Conservation (phyloP, 2,329 filamentous ascomycete species). For the Thelonectria discophora region DNA sequence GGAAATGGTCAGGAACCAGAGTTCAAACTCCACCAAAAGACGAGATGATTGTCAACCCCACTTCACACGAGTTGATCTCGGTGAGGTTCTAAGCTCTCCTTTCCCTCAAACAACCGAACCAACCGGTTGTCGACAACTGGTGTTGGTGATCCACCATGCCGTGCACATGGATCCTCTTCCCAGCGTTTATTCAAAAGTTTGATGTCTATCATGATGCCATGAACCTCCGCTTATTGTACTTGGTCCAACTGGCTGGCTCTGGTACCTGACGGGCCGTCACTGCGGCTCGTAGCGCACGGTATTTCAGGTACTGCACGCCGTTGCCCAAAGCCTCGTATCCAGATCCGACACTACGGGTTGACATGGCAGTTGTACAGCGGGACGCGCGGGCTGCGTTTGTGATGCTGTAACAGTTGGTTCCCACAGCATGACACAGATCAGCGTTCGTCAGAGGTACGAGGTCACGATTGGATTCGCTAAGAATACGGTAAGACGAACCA, state of each 20-base stretch:
- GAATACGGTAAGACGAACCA: neutral
- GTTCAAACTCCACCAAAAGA: slow-evolving; percentile 23
- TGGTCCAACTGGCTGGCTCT: neutral
- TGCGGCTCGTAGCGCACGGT: too few relatives aligned
- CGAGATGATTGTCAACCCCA: slow-evolving; percentile 25
- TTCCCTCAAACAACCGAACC: neutral
- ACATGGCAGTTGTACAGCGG: slow-evolving; percentile 3
- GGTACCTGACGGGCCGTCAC: neutral
- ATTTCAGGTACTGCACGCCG: too few relatives aligned
- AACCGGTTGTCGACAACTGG: neutral
- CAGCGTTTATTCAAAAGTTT: neutral
- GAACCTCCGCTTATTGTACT: neutral
- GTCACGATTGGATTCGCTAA: slow-evolving; percentile 5
- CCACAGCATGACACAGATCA: slow-evolving; percentile 10
- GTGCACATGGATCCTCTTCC: slow-evolving; percentile 3
- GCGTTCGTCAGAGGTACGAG: neutral
- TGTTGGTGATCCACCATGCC: neutral
- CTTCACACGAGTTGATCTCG: slow-evolving; percentile 11
- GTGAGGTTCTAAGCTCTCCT: neutral
- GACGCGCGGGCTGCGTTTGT: slow-evolving; percentile 3
- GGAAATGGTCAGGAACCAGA: neutral
- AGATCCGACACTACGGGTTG: neutral
- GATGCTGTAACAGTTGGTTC: slow-evolving; percentile 1
- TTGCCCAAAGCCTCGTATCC: neutral
- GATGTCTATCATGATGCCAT: slow-evolving; percentile 3